Evolutionary conservation across 805 yeast species (phyloP).

Genomic region (Suhomyces kilbournensis): DNA sequence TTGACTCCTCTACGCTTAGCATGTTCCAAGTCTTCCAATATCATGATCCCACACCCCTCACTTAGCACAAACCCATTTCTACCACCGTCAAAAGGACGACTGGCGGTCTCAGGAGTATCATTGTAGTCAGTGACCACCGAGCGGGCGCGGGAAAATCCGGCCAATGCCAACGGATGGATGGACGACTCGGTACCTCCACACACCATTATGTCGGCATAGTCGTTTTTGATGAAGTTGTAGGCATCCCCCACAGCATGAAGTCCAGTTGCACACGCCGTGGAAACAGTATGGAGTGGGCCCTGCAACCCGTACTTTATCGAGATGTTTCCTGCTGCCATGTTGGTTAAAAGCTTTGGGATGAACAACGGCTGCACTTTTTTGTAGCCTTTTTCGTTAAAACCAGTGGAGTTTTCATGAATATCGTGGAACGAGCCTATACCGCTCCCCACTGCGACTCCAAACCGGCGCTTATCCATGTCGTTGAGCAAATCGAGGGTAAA

Average conservation of each 20-base stretch:
- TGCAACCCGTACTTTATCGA: conserved; percentile 71
- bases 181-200: conserved; percentile 95
- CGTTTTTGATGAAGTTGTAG: conserved; percentile 69
- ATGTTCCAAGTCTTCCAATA: conserved; percentile 75
- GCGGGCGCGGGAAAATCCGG: conserved; percentile 89
- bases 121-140: conserved; percentile 65
- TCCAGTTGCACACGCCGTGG: conserved; percentile 98
- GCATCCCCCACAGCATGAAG: conserved; percentile 94
- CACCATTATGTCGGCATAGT: conserved; percentile 80
- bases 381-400: conserved; percentile 52
- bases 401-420: conserved; percentile 58
- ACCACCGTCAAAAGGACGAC: conserved; percentile 80
- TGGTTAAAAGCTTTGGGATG: conserved; percentile 77
- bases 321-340: conserved; percentile 93
- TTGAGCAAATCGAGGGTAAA: conserved; percentile 5
- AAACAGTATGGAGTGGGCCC: conserved; percentile 85
- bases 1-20: conserved; percentile 58
- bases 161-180: conserved; percentile 79
- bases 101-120: conserved; percentile 61
- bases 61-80: conserved; percentile 89
- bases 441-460: conserved; percentile 87
- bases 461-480: conserved; percentile 19
- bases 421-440: conserved; percentile 89
- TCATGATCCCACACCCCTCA: conserved; percentile 85
- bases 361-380: conserved; percentile 79